These are phyloP conservation scores for Medicago arabica DNA, from an alignment of 306 rosid genomes.

Conservation along the genomic window DNA sequence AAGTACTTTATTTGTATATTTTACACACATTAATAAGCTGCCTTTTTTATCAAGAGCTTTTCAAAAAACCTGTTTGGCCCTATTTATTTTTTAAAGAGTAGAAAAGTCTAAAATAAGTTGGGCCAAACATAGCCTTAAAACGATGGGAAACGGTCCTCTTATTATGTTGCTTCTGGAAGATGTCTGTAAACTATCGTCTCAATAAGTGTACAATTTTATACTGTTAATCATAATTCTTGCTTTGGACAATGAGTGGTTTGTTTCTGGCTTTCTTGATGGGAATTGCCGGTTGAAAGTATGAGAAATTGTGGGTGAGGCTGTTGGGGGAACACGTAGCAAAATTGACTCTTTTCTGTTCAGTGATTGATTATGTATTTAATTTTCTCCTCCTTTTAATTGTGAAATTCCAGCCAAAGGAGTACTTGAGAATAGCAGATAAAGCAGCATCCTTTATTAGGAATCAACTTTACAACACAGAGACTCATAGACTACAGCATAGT, in stretches of 20 bases:
- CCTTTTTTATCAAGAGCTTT: no score
- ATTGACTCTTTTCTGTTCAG: slow-evolving; percentile 21
- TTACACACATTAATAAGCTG: no score
- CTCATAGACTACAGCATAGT: slow-evolving; percentile 73
- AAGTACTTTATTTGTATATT: no score
- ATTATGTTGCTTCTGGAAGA: slow-evolving; percentile 19
- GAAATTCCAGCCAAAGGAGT: slow-evolving; percentile 72
- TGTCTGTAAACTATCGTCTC: slow-evolving; percentile 14
- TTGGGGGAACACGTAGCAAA: slow-evolving; percentile 38
- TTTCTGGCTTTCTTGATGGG: slow-evolving; percentile 20
- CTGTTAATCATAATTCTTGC: slow-evolving; percentile 33
- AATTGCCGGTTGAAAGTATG: slow-evolving; percentile 12
- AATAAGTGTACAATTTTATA: slow-evolving; percentile 10
- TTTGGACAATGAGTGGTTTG: slow-evolving; percentile 33
- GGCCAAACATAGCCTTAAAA: no score
- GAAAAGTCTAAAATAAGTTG: no score
- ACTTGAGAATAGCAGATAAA: slow-evolving; percentile 73
- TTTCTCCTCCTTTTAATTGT: slow-evolving; percentile 33
- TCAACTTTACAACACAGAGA: slow-evolving; percentile 70
- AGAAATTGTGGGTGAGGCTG: slow-evolving; percentile 29
- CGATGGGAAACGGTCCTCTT: slow-evolving; percentile 13
- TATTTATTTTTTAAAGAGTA: no score
- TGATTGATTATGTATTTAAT: slow-evolving; percentile 34
- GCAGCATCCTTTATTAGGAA: slow-evolving; percentile 77
- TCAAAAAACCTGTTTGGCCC: no score